Percentiles rank a stretch among this genome's conserved stretches.
Evolutionary conservation across 352 stramenopile genomes (phyloP).

Genomic region (Globisporangium okanoganense): DNA sequence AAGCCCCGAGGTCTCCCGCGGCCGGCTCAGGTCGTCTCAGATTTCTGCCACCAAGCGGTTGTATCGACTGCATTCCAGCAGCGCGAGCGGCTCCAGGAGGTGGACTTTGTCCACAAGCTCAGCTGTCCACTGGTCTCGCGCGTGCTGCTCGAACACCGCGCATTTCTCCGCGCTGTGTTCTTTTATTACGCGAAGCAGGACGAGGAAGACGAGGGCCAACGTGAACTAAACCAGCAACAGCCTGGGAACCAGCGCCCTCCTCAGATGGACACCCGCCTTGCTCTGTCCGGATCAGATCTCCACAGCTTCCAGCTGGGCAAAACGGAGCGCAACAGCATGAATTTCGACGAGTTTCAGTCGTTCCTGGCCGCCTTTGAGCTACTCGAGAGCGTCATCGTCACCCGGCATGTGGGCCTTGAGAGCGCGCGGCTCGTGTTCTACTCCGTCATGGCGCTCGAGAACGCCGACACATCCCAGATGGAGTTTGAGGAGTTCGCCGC

Average conservation of each 20-base stretch:
- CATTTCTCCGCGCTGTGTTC: conserved; percentile 50
- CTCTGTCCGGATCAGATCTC: background rate
- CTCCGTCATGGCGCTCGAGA: conserved; percentile 47
- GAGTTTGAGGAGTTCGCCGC: conserved; percentile 64
- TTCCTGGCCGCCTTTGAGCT: conserved; percentile 35
- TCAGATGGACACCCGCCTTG: background rate
- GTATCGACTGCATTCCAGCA: conserved; percentile 15
- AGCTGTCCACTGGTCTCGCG: conserved; percentile 36
- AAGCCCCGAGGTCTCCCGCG: background rate
- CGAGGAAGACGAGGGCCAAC: conserved; percentile 14
- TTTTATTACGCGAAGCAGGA: conserved; percentile 53
- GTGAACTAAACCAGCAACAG: background rate
- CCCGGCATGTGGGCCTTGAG: background rate
- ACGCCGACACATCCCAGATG: conserved; percentile 42
- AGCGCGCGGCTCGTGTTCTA: conserved; percentile 38
- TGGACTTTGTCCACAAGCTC: conserved; percentile 39
- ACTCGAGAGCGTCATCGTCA: conserved; percentile 1
- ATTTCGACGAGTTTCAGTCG: conserved; percentile 38
- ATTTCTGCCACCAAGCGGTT: conserved; percentile 42
- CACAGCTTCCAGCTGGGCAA: conserved; percentile 41
- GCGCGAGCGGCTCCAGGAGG: conserved; percentile 14
- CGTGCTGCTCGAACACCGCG: conserved; percentile 48
- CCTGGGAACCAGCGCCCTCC: background rate
- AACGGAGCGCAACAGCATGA: conserved; percentile 55
- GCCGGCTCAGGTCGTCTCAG: conserved; percentile 30